Percentiles rank a stretch among this genome's conserved stretches.
phyloP scores from a whole-genome alignment of 345 rosid species.

The Syzygium aromaticum region DNA sequence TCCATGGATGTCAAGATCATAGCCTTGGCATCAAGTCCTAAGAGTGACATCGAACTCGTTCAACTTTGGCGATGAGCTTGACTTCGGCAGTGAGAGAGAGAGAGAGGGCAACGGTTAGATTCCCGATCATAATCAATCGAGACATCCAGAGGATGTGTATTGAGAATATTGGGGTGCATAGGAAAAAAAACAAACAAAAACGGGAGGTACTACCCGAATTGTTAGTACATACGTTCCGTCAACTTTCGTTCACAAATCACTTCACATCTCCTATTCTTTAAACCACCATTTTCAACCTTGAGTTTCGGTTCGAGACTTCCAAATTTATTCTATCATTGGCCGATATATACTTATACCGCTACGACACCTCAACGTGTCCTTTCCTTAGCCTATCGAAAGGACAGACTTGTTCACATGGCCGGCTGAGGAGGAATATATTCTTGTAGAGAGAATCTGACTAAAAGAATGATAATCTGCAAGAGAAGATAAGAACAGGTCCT shows the following conservation, averaged over 20 bases:
- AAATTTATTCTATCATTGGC: neutral
- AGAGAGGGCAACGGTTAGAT: neutral
- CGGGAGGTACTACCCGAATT: neutral
- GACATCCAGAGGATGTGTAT: neutral
- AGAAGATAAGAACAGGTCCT: neutral
- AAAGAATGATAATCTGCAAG: neutral
- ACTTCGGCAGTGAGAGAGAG: neutral
- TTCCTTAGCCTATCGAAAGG: neutral
- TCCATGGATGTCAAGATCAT: neutral
- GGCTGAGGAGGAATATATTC: neutral
- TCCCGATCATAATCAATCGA: neutral
- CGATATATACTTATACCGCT: neutral
- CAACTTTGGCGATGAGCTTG: neutral
- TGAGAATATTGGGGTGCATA: neutral
- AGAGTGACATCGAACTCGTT: neutral
- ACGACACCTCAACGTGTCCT: neutral
- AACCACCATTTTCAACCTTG: neutral
- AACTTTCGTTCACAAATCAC: neutral
- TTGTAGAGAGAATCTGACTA: neutral
- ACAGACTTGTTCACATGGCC: neutral
- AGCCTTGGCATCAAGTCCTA: neutral
- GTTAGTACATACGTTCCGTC: neutral
- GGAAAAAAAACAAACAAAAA: neutral
- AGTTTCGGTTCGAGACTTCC: neutral
- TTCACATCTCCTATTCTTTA: neutral